Evolutionary conservation across 2,329 filamentous ascomycete species (phyloP).

Genomic region (Phoma sp.): DNA sequence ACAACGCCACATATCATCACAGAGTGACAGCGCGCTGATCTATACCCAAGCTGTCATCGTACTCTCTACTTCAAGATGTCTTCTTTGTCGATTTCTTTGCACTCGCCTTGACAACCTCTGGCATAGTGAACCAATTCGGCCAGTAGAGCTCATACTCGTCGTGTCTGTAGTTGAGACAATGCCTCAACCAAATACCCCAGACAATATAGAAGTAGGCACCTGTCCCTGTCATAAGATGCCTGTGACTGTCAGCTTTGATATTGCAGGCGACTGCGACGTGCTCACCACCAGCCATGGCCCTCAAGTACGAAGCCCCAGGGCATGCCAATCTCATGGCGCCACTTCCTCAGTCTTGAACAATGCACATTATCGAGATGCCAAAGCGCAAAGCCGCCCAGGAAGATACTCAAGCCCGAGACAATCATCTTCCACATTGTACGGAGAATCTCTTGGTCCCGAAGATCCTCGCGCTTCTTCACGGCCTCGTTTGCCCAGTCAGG

Average conservation of each 20-base stretch:
- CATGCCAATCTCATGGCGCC: slow-evolving; percentile 71
- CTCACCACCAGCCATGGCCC: slow-evolving; percentile 74
- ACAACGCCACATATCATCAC: not conserved
- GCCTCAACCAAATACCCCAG: slow-evolving; percentile 82
- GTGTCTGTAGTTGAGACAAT: slow-evolving; percentile 74
- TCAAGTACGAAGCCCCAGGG: slow-evolving; percentile 81
- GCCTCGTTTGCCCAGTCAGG: slow-evolving; percentile 35
- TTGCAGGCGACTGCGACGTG: slow-evolving; percentile 5
- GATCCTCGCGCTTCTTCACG: slow-evolving; percentile 57
- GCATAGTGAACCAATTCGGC: slow-evolving; percentile 65
- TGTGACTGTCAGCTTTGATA: slow-evolving; percentile 30
- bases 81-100: slow-evolving; percentile 43
- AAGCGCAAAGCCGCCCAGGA: slow-evolving; percentile 75
- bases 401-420: slow-evolving; percentile 69
- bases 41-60: not conserved
- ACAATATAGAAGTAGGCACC: slow-evolving; percentile 85
- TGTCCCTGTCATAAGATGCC: slow-evolving; percentile 81
- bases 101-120: slow-evolving; percentile 54
- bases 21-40: not conserved
- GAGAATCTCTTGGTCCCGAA: slow-evolving; percentile 63
- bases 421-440: slow-evolving; percentile 80
- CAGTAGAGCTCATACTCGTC: slow-evolving; percentile 74
- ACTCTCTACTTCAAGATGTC: slow-evolving; percentile 5
- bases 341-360: slow-evolving; percentile 68
- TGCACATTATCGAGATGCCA: slow-evolving; percentile 83